These are phyloP conservation scores for Prinsepia uniflora DNA, from an alignment of 306 rosid genomes.

Conservation along the genomic window DNA sequence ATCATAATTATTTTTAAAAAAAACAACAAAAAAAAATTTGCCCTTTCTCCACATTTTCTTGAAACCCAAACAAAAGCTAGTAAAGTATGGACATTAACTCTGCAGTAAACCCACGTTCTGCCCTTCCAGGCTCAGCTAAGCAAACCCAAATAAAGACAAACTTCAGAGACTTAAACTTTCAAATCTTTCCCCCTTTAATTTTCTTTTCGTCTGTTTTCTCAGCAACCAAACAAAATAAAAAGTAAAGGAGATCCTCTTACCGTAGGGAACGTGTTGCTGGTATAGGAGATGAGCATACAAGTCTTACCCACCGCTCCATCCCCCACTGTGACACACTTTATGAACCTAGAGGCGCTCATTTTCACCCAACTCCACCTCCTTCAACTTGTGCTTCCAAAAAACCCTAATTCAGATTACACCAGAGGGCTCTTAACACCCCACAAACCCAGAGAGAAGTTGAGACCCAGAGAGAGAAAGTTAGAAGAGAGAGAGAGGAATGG, in stretches of 20 bases:
- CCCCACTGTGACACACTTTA: conserved; percentile 93
- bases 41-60: not conserved
- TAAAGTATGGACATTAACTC: not conserved
- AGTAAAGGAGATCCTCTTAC: conserved; percentile 27
- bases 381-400: conserved; percentile 4
- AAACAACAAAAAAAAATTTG: not conserved
- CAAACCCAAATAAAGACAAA: conserved; percentile 22
- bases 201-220: not conserved
- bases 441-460: conserved; percentile 29
- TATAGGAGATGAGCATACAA: conserved; percentile 96
- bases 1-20: not conserved
- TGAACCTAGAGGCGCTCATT: conserved; percentile 94
- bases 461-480: conserved; percentile 14
- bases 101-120: not conserved
- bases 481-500: not conserved
- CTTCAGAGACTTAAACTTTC: conserved; percentile 16
- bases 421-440: conserved; percentile 14
- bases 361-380: conserved; percentile 12
- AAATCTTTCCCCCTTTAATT: not conserved
- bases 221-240: conserved; percentile 14
- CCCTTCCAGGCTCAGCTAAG: not conserved
- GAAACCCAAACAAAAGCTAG: conserved; percentile 22
- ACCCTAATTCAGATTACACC: conserved; percentile 34
- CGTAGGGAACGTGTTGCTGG: conserved; percentile 97
- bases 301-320: conserved; percentile 98